A percentile compares a stretch with the other conserved stretches of the same genome.
phyloP scores from a whole-genome alignment of 129 eudicot genomes.

The Deinandra increscens region DNA sequence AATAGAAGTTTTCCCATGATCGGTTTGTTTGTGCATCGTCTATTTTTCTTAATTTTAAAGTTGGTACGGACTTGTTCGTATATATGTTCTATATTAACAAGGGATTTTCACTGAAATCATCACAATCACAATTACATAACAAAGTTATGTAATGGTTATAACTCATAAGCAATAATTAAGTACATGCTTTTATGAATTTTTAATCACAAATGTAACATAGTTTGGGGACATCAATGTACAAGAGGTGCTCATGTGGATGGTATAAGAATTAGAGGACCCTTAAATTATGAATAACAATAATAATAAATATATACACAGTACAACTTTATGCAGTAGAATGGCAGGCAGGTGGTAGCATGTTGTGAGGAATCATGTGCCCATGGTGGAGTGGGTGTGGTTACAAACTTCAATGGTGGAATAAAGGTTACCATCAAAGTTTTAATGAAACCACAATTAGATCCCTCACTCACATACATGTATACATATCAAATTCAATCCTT shows the following conservation, averaged over 20 bases:
- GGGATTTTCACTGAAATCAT: no score
- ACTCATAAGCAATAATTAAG: background rate
- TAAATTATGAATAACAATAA: background rate
- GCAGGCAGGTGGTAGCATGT: slow-evolving; percentile 44
- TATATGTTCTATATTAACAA: no score
- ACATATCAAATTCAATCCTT: background rate
- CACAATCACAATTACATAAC: no score
- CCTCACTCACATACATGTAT: background rate
- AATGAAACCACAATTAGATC: background rate
- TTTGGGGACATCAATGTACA: slow-evolving; percentile 11
- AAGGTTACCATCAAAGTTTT: background rate
- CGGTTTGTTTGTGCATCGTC: background rate
- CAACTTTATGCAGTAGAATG: slow-evolving; percentile 28
- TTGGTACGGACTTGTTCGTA: no score
- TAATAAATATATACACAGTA: background rate
- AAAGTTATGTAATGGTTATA: no score
- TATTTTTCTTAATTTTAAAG: no score
- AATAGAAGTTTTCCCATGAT: background rate
- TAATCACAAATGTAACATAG: background rate
- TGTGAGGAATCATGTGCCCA: slow-evolving; percentile 42
- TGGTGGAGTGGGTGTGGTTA: slow-evolving; percentile 40
- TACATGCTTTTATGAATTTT: background rate
- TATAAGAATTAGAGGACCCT: background rate
- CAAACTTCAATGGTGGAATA: slow-evolving; percentile 34
- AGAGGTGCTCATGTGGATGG: background rate